phyloP scores from a whole-genome alignment of 441 rosid genomes.

The Gossypium aridum region DNA sequence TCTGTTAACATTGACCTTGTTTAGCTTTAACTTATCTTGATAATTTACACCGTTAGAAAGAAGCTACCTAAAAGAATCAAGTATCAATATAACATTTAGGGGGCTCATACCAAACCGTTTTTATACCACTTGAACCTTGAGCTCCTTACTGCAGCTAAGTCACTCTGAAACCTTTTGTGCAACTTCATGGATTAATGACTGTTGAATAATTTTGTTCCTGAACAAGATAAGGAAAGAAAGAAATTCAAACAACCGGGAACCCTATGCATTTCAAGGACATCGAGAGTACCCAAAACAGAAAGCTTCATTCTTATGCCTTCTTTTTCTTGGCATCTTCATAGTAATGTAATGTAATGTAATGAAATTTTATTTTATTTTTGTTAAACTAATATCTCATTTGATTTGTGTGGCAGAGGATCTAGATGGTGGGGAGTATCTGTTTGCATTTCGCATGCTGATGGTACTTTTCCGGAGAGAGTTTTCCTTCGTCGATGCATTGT shows the following conservation, averaged over 20 bases:
- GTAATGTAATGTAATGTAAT: not conserved
- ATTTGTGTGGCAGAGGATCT: constrained; percentile 61
- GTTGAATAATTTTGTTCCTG: not conserved
- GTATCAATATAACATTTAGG: not conserved
- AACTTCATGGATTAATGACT: not conserved
- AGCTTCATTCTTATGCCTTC: not conserved
- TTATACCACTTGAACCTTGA: not conserved
- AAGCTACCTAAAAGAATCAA: not conserved
- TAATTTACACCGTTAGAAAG: not conserved
- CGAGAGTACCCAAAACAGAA: not conserved
- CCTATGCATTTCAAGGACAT: not conserved
- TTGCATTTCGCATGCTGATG: constrained; percentile 96
- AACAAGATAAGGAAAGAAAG: not conserved
- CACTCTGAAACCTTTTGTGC: not conserved
- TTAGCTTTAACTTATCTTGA: not conserved
- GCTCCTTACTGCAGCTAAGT: not conserved
- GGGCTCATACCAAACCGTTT: not conserved
- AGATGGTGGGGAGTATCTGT: constrained; percentile 86
- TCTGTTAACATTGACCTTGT: not conserved
- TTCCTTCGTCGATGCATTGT: constrained; percentile 74
- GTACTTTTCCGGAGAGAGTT: constrained; percentile 95
- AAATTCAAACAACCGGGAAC: not conserved
- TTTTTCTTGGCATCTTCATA: not conserved
- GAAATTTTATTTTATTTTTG: not conserved
- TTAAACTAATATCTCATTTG: constrained; percentile 11